Conservation (phyloP, 495 filamentous ascomycete species). For the Lasiosphaeria ovina region DNA sequence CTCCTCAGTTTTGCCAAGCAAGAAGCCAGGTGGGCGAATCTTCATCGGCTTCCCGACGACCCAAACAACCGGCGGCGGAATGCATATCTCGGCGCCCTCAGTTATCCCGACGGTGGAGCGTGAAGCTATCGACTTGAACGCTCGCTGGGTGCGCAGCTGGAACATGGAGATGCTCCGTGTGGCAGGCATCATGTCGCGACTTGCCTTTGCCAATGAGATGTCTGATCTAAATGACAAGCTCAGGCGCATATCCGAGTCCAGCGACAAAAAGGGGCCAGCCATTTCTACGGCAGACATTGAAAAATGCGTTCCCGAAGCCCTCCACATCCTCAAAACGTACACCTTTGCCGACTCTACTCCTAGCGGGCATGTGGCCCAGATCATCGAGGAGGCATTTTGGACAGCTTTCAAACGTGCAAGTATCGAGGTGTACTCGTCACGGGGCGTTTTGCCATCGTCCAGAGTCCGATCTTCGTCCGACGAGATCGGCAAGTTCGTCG, state of each 20-base stretch:
- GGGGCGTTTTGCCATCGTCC: conserved; percentile 75
- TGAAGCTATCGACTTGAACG: conserved; percentile 95
- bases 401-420: conserved; percentile 73
- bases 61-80: conserved; percentile 90
- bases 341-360: conserved; percentile 87
- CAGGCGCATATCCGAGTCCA: conserved; percentile 40
- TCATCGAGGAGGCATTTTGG: conserved; percentile 94
- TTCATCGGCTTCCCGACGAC: conserved; percentile 98
- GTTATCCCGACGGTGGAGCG: conserved; percentile 98
- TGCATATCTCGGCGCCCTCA: conserved; percentile 97
- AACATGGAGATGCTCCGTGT: conserved; percentile 93
- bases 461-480: conserved; percentile 76
- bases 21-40: conserved; percentile 72
- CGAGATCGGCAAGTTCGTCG: conserved; percentile 79
- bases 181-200: conserved; percentile 83
- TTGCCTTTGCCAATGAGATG: conserved; percentile 88
- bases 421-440: conserved; percentile 84
- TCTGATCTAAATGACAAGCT: conserved; percentile 61
- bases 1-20: conserved; percentile 82
- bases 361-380: conserved; percentile 70
- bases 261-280: conserved; percentile 44
- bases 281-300: conserved; percentile 56
- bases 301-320: conserved; percentile 69
- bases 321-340: conserved; percentile 78
- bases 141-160: conserved; percentile 89